These are phyloP conservation scores for Yamadazyma kitorensis DNA, from an alignment of 805 yeast genomes.

Conservation along the genomic window DNA sequence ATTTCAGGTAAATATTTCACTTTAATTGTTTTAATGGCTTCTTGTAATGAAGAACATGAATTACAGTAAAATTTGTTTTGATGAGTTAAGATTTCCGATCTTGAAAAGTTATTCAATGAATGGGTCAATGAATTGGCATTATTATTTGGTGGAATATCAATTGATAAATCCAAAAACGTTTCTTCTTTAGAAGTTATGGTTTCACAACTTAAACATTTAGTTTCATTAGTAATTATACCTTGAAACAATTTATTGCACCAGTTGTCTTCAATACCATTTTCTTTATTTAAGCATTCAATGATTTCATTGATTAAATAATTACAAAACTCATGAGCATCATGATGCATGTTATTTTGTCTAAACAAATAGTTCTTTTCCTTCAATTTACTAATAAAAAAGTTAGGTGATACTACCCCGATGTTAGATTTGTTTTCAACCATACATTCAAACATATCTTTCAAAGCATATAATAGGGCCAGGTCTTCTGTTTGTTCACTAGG, in stretches of 20 bases:
- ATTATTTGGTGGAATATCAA: conserved; percentile 71
- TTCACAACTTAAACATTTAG: conserved; percentile 88
- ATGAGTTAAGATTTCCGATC: conserved; percentile 80
- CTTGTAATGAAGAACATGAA: conserved; percentile 84
- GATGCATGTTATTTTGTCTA: conserved; percentile 86
- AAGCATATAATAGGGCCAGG: conserved; percentile 46
- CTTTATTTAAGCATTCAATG: conserved; percentile 54
- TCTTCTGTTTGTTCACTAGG: conserved; percentile 31
- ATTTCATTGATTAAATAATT: conserved; percentile 75
- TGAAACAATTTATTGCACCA: conserved; percentile 74
- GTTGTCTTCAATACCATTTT: conserved; percentile 28
- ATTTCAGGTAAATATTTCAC: conserved; percentile 74
- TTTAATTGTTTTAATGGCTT: conserved; percentile 87
- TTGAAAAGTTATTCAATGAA: conserved; percentile 77
- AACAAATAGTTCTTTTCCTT: conserved; percentile 83
- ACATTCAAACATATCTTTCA: conserved; percentile 83
- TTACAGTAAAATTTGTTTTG: conserved; percentile 93
- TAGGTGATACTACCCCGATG: conserved; percentile 85
- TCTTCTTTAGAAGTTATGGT: conserved; percentile 79
- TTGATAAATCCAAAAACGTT: conserved; percentile 78
- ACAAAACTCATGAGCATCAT: conserved; percentile 96
- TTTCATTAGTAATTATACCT: conserved; percentile 82
- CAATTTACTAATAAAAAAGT: conserved; percentile 65
- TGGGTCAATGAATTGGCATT: conserved; percentile 63
- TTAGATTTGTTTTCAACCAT: conserved; percentile 68